Evolutionary conservation across 192 early-diverging fungal genomes (phyloP).

Genomic region (Haplosporangium gracile): DNA sequence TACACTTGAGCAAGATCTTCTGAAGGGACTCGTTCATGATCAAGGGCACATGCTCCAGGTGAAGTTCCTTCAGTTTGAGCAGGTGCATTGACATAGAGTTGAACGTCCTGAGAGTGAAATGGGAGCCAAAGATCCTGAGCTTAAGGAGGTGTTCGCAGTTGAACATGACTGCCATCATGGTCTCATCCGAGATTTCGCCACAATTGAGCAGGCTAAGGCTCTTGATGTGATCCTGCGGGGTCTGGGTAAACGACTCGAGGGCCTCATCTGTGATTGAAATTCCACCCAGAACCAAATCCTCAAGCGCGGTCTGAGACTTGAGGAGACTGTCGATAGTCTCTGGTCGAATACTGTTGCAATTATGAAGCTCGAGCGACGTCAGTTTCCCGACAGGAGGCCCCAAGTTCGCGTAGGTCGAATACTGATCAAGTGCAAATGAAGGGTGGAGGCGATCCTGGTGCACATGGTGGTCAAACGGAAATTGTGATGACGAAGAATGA

Average conservation of each 20-base stretch:
- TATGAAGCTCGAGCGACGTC: conserved; percentile 29
- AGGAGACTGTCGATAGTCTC: conserved; percentile 14
- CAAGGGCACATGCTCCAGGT: conserved; percentile 43
- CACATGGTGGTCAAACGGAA: background rate
- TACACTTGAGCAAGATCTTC: conserved; percentile 35
- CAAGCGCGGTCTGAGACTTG: conserved; percentile 17
- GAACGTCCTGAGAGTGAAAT: conserved; percentile 48
- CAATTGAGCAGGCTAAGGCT: conserved; percentile 24
- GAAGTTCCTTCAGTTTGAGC: conserved; percentile 35
- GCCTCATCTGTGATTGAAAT: conserved; percentile 43
- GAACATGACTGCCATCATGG: conserved; percentile 50
- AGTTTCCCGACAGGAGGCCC: conserved; percentile 12
- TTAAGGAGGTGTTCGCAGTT: conserved; percentile 40
- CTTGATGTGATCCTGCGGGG: conserved; percentile 3
- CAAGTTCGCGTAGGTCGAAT: background rate
- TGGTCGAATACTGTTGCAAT: conserved; percentile 31
- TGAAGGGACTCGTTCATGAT: conserved; percentile 49
- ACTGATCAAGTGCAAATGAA: conserved; percentile 24
- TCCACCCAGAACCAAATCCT: conserved; percentile 33
- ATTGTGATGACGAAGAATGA: background rate
- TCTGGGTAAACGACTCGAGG: conserved; percentile 23
- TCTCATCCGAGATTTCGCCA: conserved; percentile 50
- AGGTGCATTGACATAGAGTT: conserved; percentile 37
- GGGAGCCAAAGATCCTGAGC: conserved; percentile 36
- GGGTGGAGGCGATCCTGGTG: background rate